These are phyloP conservation scores for Zoysia japonica DNA, from an alignment of 176 grass and related monocot genomes.

Conservation along the genomic window DNA sequence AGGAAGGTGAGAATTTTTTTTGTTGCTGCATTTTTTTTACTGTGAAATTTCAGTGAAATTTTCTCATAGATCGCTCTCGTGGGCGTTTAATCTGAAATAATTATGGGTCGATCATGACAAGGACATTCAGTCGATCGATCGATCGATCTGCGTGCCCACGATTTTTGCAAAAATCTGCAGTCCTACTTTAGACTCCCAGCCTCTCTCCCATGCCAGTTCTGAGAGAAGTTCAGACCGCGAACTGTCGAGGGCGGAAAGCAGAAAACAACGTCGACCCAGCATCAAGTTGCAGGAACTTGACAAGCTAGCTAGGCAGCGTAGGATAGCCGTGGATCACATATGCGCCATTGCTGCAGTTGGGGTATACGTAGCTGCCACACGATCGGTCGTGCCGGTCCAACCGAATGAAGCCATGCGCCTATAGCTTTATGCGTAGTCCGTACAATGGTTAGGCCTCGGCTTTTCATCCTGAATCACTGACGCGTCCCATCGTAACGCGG, in stretches of 20 bases:
- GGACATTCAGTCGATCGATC: no score
- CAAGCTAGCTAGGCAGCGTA: neutral
- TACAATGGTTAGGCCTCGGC: conserved; percentile 14
- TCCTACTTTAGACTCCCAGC: neutral
- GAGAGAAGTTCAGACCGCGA: neutral
- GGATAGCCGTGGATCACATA: neutral
- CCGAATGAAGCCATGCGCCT: neutral
- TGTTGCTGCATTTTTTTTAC: no score
- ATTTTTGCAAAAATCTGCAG: no score
- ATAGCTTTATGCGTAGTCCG: neutral
- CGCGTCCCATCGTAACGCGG: conserved; percentile 7
- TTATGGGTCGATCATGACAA: no score
- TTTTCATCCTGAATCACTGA: conserved; percentile 22
- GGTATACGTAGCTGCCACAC: neutral
- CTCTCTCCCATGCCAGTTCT: no score
- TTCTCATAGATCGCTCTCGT: no score
- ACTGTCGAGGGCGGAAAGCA: conserved; percentile 23
- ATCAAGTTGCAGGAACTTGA: conserved; percentile 22
- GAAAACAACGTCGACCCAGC: neutral
- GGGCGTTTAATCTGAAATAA: no score
- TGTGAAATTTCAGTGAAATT: no score
- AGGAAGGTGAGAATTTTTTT: no score
- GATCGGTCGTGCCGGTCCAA: neutral
- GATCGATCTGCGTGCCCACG: no score
- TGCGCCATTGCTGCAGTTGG: neutral